Conservation (phyloP, 202 grass and related monocot species). For the Bolboschoenoplectus hybrid region DNA sequence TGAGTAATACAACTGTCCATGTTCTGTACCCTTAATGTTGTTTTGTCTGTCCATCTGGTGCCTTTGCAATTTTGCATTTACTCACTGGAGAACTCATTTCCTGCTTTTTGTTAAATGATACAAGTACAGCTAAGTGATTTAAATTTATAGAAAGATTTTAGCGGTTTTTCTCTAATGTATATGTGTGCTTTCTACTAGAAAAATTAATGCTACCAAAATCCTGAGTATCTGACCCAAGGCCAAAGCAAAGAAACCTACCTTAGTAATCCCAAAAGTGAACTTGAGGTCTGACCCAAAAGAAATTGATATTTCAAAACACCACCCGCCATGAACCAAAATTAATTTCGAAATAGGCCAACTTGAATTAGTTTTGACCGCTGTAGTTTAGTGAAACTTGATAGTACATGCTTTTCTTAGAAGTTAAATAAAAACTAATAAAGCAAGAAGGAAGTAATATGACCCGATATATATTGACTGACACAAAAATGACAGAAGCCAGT, state of each 20-base stretch:
- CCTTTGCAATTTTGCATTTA: background rate
- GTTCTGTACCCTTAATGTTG: background rate
- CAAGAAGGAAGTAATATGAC: no score
- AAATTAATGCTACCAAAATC: no score
- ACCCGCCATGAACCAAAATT: background rate
- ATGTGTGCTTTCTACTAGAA: no score
- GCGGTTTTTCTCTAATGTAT: no score
- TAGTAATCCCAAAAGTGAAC: background rate
- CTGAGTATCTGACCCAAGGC: no score
- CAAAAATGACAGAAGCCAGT: no score
- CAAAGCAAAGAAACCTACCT: background rate
- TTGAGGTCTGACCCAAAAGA: background rate
- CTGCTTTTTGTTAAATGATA: background rate
- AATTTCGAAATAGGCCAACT: no score
- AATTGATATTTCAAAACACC: background rate
- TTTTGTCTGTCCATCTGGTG: background rate
- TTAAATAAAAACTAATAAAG: no score
- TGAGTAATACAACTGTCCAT: conserved; percentile 30
- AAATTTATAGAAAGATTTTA: background rate
- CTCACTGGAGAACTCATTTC: background rate
- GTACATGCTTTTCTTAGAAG: no score
- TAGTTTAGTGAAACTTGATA: no score
- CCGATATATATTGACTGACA: no score
- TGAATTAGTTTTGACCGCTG: no score
- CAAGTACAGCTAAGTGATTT: background rate